Percentiles rank a stretch among this genome's conserved stretches.
Conservation (phyloP, 1,284 basidiomycete species). For the Austroboletus rostrupii region DNA sequence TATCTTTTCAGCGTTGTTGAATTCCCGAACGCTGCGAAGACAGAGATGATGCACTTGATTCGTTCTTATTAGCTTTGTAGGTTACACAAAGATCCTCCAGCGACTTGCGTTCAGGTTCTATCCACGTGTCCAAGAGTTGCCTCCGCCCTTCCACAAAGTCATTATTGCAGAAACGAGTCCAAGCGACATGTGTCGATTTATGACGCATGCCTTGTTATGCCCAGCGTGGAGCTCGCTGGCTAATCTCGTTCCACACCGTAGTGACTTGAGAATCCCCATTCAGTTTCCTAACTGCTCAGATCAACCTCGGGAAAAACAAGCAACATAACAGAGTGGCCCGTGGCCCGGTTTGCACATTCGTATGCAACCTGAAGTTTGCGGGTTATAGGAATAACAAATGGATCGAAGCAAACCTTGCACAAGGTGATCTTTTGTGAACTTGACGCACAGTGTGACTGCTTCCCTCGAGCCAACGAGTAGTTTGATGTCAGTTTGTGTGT, state of each 20-base stretch:
- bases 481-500: neutral
- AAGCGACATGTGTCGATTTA: constrained; percentile 29
- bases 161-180: constrained; percentile 20
- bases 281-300: constrained; percentile 20
- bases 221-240: constrained; percentile 40
- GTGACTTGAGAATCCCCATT: constrained; percentile 11
- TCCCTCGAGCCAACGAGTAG: neutral
- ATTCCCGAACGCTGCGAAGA: neutral
- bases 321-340: constrained; percentile 46
- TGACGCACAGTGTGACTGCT: neutral
- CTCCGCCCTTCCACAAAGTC: neutral
- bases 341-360: constrained; percentile 45
- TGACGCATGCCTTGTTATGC: constrained; percentile 45
- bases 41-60: neutral
- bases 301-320: constrained; percentile 44
- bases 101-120: constrained; percentile 35
- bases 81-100: constrained; percentile 37
- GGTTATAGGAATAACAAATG: neutral
- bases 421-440: neutral
- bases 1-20: neutral
- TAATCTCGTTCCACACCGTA: constrained; percentile 42
- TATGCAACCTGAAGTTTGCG: constrained; percentile 38
- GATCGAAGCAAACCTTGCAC: neutral
- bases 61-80: neutral
- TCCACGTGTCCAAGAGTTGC: constrained; percentile 31